Evolutionary conservation across 2,329 filamentous ascomycete genomes (phyloP).

Genomic region (Monosporascus sp.): DNA sequence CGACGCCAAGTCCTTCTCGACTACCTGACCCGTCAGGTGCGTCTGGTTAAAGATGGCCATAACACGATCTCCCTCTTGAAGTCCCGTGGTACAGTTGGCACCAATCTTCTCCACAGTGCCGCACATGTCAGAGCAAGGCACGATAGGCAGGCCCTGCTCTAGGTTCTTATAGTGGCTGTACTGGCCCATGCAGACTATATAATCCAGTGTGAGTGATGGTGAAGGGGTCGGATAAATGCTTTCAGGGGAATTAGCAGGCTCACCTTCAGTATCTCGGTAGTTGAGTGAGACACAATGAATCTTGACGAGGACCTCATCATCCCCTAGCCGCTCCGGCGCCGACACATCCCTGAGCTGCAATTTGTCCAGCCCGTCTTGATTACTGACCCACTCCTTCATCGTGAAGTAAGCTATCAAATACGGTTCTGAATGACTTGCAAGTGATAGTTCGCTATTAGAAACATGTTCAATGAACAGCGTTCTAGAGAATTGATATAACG

Average conservation of each 20-base stretch:
- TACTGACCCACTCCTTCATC: conserved; percentile 48
- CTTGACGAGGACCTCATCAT: conserved; percentile 47
- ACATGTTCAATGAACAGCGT: too few relatives aligned
- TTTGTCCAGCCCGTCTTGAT: conserved; percentile 51
- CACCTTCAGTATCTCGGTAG: conserved; percentile 45
- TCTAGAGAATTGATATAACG: too few relatives aligned
- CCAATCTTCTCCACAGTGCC: conserved; percentile 52
- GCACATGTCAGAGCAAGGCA: conserved; percentile 68
- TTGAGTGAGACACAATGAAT: conserved; percentile 43
- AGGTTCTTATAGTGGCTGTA: conserved; percentile 62
- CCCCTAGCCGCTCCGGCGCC: conserved; percentile 38
- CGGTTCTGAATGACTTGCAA: too few relatives aligned
- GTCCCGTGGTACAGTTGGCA: conserved; percentile 33
- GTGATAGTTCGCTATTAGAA: too few relatives aligned
- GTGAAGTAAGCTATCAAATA: too few relatives aligned
- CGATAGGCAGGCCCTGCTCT: conserved; percentile 35
- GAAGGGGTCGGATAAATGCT: too few relatives aligned
- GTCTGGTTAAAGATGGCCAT: conserved; percentile 58
- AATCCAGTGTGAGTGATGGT: too few relatives aligned
- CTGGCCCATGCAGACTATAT: conserved; percentile 58
- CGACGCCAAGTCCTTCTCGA: conserved; percentile 46
- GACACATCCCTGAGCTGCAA: conserved; percentile 38
- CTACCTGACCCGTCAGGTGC: conserved; percentile 54
- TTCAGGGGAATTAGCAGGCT: neutral
- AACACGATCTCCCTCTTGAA: conserved; percentile 59